These are phyloP conservation scores for Purshia tridentata DNA, from an alignment of 306 rosid genomes.

Conservation along the genomic window DNA sequence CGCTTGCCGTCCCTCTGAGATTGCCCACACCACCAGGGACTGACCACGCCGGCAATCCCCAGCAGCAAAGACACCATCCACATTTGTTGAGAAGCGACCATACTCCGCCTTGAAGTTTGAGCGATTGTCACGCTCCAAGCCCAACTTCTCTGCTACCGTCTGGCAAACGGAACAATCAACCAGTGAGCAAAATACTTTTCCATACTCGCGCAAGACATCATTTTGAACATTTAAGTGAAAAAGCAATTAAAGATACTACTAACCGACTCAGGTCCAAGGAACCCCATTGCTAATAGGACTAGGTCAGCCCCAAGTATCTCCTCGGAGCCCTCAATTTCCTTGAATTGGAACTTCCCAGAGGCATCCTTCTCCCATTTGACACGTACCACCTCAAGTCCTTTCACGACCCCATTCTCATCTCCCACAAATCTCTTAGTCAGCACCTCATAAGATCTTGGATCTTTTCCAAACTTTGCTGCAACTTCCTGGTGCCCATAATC, in stretches of 20 bases:
- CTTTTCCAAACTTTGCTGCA: slow-evolving; percentile 82
- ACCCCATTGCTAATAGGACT: slow-evolving; percentile 91
- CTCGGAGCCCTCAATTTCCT: slow-evolving; percentile 91
- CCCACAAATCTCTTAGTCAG: slow-evolving; percentile 89
- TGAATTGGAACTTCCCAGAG: slow-evolving; percentile 70
- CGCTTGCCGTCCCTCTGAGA: slow-evolving; percentile 87
- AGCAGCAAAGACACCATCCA: slow-evolving; percentile 76
- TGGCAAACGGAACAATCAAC: slow-evolving; percentile 31
- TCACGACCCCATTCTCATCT: slow-evolving; percentile 75
- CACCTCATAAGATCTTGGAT: slow-evolving; percentile 91
- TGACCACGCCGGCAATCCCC: slow-evolving; percentile 97
- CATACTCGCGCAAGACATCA: neutral
- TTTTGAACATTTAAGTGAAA: neutral
- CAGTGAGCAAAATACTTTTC: neutral
- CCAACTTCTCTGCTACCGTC: slow-evolving; percentile 75
- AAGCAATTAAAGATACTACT: slow-evolving; percentile 45
- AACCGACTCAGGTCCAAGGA: slow-evolving; percentile 97
- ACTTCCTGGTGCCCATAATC: slow-evolving; percentile 99
- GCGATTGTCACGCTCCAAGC: slow-evolving; percentile 70
- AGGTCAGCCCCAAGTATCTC: slow-evolving; percentile 86
- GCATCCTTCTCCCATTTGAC: slow-evolving; percentile 93
- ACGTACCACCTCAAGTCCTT: slow-evolving; percentile 79
- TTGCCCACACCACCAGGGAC: slow-evolving; percentile 95
- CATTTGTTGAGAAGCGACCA: slow-evolving; percentile 80
- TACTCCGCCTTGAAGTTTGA: slow-evolving; percentile 89